These are phyloP conservation scores for Amanita muscaria DNA, from an alignment of 768 basidiomycete genomes.

Conservation along the genomic window DNA sequence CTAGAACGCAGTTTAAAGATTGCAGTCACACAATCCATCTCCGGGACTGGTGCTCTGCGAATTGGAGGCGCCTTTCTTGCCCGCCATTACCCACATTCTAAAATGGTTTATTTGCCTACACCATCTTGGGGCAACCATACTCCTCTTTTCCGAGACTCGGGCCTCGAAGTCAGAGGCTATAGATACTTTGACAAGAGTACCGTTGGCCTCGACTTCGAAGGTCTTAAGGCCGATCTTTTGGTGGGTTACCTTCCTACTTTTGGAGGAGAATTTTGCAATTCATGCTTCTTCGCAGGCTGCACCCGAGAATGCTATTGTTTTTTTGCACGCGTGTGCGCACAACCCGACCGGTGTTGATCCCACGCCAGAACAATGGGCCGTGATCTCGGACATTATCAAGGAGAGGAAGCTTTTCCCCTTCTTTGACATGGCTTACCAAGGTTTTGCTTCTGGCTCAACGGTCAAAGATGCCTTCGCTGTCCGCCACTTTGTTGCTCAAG, in stretches of 20 bases:
- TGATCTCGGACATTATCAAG: slow-evolving; percentile 80
- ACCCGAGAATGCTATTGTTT: slow-evolving; percentile 74
- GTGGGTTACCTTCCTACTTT: slow-evolving; percentile 30
- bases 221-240: slow-evolving; percentile 80
- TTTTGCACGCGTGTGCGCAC: slow-evolving; percentile 96
- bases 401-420: slow-evolving; percentile 92
- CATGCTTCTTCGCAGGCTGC: slow-evolving; percentile 36
- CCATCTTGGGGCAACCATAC: slow-evolving; percentile 99
- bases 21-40: slow-evolving; percentile 88
- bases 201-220: slow-evolving; percentile 86
- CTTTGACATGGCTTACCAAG: slow-evolving; percentile 99
- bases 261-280: not conserved
- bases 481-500: slow-evolving; percentile 85
- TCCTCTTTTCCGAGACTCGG: slow-evolving; percentile 88
- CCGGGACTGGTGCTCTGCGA: slow-evolving; percentile 94
- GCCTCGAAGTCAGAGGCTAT: slow-evolving; percentile 87
- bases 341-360: slow-evolving; percentile 99
- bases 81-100: slow-evolving; percentile 79
- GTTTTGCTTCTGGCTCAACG: slow-evolving; percentile 93
- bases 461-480: slow-evolving; percentile 89
- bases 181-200: slow-evolving; percentile 91
- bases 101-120: slow-evolving; percentile 82
- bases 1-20: slow-evolving; percentile 40
- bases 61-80: slow-evolving; percentile 91
- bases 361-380: slow-evolving; percentile 85